A percentile compares a stretch with the other conserved stretches of the same genome.
Evolutionary conservation across 139 green algal species (phyloP).

Genomic region (Chlamydomonas incerta): DNA sequence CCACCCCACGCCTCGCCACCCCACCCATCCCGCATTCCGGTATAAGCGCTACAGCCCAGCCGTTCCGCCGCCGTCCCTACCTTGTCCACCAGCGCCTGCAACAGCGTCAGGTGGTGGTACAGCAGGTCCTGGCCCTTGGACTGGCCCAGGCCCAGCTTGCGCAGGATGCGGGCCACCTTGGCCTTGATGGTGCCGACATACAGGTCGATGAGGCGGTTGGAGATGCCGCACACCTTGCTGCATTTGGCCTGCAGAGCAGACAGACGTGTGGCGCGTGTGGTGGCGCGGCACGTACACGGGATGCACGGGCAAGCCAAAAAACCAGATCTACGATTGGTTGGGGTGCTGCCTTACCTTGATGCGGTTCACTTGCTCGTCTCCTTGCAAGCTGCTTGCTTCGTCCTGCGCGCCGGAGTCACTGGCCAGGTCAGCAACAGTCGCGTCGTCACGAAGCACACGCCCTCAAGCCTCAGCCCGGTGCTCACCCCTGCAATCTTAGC

Average conservation of each 20-base stretch:
- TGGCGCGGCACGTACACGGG: neutral
- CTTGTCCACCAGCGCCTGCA: slow-evolving; percentile 14
- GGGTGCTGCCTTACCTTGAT: slow-evolving; percentile 1
- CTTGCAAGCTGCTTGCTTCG: neutral
- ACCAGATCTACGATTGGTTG: too few relatives aligned
- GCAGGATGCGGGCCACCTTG: slow-evolving; percentile 31
- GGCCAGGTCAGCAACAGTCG: too few relatives aligned
- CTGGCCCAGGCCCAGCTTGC: slow-evolving; percentile 26
- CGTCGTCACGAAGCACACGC: too few relatives aligned
- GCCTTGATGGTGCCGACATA: slow-evolving; percentile 33
- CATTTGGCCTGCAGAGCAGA: slow-evolving; percentile 15
- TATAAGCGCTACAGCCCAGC: too few relatives aligned
- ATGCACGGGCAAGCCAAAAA: too few relatives aligned
- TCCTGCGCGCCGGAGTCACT: slow-evolving; percentile 2
- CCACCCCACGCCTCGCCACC: too few relatives aligned
- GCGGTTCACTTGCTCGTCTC: slow-evolving; percentile 10
- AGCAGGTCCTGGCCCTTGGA: slow-evolving; percentile 14
- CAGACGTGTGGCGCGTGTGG: neutral
- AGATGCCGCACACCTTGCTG: slow-evolving; percentile 1
- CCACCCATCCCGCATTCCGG: too few relatives aligned
- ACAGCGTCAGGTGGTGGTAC: slow-evolving; percentile 27
- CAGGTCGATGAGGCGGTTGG: slow-evolving; percentile 27
- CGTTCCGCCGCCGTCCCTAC: too few relatives aligned
- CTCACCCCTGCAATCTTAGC: slow-evolving; percentile 14
- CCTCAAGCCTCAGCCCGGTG: neutral